Conservation (phyloP, 1,284 basidiomycete species). For the Hortiboletus rubellus region DNA sequence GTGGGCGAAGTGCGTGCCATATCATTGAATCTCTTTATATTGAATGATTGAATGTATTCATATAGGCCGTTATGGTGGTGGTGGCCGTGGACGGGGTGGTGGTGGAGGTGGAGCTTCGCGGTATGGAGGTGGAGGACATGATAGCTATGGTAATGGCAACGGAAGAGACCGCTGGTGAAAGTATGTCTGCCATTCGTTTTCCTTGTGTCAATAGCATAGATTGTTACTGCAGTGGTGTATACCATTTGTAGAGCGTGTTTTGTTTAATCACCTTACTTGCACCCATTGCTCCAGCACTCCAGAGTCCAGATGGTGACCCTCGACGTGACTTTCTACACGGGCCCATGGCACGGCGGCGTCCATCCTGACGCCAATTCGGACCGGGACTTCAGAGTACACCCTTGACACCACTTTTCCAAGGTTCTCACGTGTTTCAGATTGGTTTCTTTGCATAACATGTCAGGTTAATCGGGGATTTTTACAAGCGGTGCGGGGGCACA, state of each 20-base stretch:
- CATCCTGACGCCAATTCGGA: too few species aligned
- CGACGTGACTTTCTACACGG: too few species aligned
- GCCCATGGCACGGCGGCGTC: too few species aligned
- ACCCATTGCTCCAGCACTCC: too few species aligned
- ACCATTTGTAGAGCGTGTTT: slow-evolving; percentile 25
- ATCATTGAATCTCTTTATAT: background rate
- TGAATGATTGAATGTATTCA: slow-evolving; percentile 8
- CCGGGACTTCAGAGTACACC: too few species aligned
- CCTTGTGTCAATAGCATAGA: slow-evolving; percentile 24
- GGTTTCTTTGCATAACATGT: too few species aligned
- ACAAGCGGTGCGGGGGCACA: too few species aligned
- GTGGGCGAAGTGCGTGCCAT: slow-evolving; percentile 56
- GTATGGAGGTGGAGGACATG: slow-evolving; percentile 22
- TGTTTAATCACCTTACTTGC: slow-evolving; percentile 13
- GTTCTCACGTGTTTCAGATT: too few species aligned
- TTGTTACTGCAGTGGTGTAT: slow-evolving; percentile 24
- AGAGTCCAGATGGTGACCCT: too few species aligned
- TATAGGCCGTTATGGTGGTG: slow-evolving; percentile 60
- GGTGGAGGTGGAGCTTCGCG: slow-evolving; percentile 32
- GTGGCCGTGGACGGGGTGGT: slow-evolving; percentile 51
- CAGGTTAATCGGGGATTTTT: too few species aligned
- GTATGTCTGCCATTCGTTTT: background rate
- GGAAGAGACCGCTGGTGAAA: slow-evolving; percentile 29
- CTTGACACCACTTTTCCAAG: too few species aligned
- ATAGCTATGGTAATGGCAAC: slow-evolving; percentile 22